phyloP scores from a whole-genome alignment of 345 rosid species.

The Sisymbrium altissimum region DNA sequence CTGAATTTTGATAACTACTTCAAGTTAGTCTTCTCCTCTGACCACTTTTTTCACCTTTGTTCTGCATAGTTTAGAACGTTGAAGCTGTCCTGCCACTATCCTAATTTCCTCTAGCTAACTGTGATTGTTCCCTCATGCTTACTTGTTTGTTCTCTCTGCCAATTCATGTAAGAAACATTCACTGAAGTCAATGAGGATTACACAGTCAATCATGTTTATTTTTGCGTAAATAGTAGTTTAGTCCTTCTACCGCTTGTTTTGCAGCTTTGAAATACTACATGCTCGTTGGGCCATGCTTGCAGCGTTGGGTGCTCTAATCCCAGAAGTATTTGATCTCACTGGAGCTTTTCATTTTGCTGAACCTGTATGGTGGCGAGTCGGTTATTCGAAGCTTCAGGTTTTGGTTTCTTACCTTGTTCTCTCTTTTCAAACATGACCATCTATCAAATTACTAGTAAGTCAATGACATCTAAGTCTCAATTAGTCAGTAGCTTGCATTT shows the following conservation, averaged over 20 bases:
- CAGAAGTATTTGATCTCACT: slow-evolving; percentile 66
- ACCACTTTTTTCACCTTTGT: neutral
- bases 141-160: neutral
- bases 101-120: neutral
- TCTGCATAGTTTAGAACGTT: neutral
- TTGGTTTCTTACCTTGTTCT: neutral
- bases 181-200: too few species aligned
- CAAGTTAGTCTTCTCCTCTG: slow-evolving; percentile 50
- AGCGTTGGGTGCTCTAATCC: slow-evolving; percentile 79
- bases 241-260: neutral
- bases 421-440: neutral
- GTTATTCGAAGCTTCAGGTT: slow-evolving; percentile 89
- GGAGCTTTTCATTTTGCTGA: slow-evolving; percentile 77
- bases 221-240: neutral
- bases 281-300: slow-evolving; percentile 99
- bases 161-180: too few species aligned
- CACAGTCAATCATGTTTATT: too few species aligned
- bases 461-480: neutral
- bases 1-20: slow-evolving; percentile 57
- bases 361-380: slow-evolving; percentile 97
- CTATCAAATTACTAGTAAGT: neutral
- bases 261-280: slow-evolving; percentile 92
- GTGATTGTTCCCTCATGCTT: neutral
- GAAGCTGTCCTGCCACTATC: neutral
- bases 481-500: neutral